Conservation (phyloP, 106 monocot genomes). For the Phalaenopsis aphrodite region DNA sequence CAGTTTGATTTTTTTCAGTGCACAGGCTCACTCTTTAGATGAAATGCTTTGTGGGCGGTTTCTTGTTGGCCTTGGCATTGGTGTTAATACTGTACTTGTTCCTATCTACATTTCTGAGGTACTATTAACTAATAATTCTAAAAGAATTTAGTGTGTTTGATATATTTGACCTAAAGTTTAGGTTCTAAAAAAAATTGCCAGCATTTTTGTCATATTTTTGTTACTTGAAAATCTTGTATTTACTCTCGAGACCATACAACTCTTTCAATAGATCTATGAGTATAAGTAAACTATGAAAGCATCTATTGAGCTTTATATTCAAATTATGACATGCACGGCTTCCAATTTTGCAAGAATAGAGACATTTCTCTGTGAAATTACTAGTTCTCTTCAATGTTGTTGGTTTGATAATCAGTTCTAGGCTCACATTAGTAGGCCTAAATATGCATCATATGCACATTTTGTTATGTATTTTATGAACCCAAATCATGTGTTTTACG, state of each 20-base stretch:
- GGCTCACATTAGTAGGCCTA: not conserved
- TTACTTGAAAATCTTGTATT: not conserved
- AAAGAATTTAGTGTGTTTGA: not conserved
- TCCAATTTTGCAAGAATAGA: not conserved
- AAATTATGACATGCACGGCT: not conserved
- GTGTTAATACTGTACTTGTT: conserved; percentile 80
- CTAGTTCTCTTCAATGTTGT: not conserved
- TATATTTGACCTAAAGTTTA: not conserved
- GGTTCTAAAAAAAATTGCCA: too few relatives aligned
- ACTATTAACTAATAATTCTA: not conserved
- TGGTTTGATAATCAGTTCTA: not conserved
- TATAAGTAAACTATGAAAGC: not conserved
- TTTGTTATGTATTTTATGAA: not conserved
- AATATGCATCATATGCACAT: not conserved
- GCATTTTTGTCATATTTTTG: not conserved
- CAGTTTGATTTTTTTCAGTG: conserved; percentile 32
- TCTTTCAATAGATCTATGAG: not conserved
- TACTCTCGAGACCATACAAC: not conserved
- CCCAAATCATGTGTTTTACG: not conserved
- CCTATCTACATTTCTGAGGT: conserved; percentile 90
- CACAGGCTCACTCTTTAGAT: conserved; percentile 75
- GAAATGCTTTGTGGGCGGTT: conserved; percentile 82
- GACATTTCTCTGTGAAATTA: not conserved
- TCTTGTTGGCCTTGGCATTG: conserved; percentile 92
- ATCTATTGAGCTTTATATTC: not conserved